A percentile compares a stretch with the other conserved stretches of the same genome.
Evolutionary conservation across 805 yeast genomes (phyloP).

Genomic region (Cyberlindnera subsufficiens): DNA sequence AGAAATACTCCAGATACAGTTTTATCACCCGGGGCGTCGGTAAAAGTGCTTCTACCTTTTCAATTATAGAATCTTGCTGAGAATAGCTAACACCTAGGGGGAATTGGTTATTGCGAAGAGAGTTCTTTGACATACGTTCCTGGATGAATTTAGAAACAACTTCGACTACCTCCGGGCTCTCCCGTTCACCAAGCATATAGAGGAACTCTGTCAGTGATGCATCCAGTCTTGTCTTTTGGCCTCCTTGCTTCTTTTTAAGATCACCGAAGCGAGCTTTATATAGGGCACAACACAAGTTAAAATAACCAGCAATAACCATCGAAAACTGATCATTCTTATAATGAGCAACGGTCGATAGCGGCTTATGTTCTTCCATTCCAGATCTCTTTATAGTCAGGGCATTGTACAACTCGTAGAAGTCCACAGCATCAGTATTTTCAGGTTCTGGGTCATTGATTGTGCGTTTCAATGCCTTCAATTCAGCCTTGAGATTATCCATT

Average conservation of each 20-base stretch:
- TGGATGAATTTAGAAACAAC: constrained; percentile 15
- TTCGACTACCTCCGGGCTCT: constrained; percentile 15
- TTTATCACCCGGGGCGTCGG: constrained; percentile 36
- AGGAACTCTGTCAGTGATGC: constrained; percentile 17
- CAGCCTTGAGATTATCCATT: constrained; percentile 7
- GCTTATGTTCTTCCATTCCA: constrained; percentile 23
- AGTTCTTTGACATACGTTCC: constrained; percentile 14
- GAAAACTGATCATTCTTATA: constrained; percentile 18
- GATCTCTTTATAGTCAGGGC: constrained; percentile 20
- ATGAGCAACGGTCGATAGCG: constrained; percentile 16
- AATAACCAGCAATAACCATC: constrained; percentile 18
- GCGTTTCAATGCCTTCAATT: constrained; percentile 4
- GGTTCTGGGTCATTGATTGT: background rate
- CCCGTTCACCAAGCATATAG: constrained; percentile 18
- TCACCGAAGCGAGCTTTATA: constrained; percentile 11
- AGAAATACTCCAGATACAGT: constrained; percentile 37
- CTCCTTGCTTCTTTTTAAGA: constrained; percentile 4
- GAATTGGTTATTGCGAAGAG: constrained; percentile 4
- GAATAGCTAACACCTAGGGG: constrained; percentile 10
- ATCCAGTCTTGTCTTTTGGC: constrained; percentile 18
- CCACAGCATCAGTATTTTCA: constrained; percentile 11
- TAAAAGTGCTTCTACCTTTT: constrained; percentile 27
- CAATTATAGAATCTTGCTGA: constrained; percentile 25
- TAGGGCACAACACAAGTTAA: constrained; percentile 14
- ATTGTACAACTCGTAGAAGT: constrained; percentile 16